Conservation (phyloP, 306 rosid species). For the Dryas drummondii region DNA sequence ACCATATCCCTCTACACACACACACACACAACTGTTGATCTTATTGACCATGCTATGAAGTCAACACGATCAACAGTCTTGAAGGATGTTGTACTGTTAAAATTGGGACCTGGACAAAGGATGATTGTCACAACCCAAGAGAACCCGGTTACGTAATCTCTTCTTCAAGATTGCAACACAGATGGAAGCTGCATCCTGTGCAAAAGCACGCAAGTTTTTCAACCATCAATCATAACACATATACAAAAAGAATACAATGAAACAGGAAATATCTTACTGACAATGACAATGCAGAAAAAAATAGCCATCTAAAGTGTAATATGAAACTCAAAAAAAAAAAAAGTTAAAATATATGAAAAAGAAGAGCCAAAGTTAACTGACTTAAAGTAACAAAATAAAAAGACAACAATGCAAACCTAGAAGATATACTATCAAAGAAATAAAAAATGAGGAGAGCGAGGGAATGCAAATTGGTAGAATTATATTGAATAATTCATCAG, state of each 20-base stretch:
- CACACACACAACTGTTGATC: background rate
- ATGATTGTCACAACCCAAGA: slow-evolving; percentile 92
- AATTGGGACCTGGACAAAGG: slow-evolving; percentile 79
- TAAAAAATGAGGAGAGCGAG: background rate
- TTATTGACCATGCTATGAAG: background rate
- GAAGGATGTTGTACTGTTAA: background rate
- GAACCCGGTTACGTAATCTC: slow-evolving; percentile 52
- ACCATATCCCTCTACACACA: background rate
- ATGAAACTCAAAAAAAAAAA: background rate
- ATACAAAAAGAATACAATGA: slow-evolving; percentile 5
- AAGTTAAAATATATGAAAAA: background rate
- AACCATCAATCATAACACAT: background rate
- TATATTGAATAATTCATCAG: background rate
- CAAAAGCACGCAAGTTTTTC: background rate
- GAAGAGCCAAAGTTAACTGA: background rate
- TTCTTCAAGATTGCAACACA: slow-evolving; percentile 77
- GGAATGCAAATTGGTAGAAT: slow-evolving; percentile 2
- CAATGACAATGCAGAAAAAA: slow-evolving; percentile 5
- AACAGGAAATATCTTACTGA: slow-evolving; percentile 1
- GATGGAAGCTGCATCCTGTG: slow-evolving; percentile 92
- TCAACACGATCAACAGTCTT: background rate
- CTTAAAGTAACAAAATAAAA: slow-evolving; percentile 13
- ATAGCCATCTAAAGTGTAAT: background rate
- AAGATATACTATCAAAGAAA: background rate
- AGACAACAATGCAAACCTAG: background rate